phyloP scores from a whole-genome alignment of 306 rosid species.

The Cucumis melo region DNA sequence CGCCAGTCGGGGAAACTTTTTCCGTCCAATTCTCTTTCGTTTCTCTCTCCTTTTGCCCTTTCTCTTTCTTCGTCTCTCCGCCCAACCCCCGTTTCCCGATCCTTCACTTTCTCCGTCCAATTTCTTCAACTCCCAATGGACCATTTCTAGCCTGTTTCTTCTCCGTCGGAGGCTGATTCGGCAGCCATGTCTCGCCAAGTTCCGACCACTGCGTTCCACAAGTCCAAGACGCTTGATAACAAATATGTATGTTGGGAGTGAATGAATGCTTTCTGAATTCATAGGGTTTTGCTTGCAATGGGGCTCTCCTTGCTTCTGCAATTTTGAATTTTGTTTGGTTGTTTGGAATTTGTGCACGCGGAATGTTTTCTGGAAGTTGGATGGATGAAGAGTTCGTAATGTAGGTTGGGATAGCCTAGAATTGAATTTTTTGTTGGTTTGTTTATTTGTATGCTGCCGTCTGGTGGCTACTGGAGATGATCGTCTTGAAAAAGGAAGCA shows the following conservation, averaged over 20 bases:
- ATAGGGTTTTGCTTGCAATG: not conserved
- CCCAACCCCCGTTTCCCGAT: not conserved
- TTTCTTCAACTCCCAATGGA: not conserved
- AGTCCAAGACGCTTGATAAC: conserved; percentile 95
- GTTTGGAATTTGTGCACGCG: not conserved
- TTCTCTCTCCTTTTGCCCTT: not conserved
- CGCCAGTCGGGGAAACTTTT: not conserved
- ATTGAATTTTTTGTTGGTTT: not conserved
- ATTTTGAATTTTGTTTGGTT: not conserved
- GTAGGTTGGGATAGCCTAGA: not conserved
- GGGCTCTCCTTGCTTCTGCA: not conserved
- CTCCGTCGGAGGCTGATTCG: not conserved
- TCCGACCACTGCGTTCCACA: conserved; percentile 56
- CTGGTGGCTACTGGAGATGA: not conserved
- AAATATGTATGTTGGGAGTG: conserved; percentile 49
- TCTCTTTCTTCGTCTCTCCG: not conserved
- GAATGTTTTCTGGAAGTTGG: not conserved
- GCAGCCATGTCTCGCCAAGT: conserved; percentile 70
- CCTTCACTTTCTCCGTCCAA: not conserved
- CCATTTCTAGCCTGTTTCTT: not conserved
- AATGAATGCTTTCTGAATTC: not conserved
- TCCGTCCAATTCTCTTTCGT: not conserved
- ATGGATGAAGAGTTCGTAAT: not conserved
- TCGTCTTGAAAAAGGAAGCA: not conserved
- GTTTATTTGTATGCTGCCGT: not conserved